phyloP scores from a whole-genome alignment of 2,329 filamentous ascomycete genomes.

The Thermothelomyces thermophilus region DNA sequence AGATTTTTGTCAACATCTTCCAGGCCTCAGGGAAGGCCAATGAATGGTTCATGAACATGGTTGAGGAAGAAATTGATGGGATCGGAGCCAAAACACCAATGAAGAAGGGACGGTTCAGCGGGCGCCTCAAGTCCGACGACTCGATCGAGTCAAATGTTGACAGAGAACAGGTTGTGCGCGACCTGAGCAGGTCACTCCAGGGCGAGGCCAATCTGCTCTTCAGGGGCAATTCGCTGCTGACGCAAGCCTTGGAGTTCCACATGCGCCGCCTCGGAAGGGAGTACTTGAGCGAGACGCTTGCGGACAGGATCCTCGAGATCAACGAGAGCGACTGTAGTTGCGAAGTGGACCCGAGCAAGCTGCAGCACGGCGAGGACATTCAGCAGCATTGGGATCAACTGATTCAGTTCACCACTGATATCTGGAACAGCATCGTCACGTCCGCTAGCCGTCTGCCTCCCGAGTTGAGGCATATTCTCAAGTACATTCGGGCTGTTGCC shows the following conservation, averaged over 20 bases:
- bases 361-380: slow-evolving; percentile 61
- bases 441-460: slow-evolving; percentile 71
- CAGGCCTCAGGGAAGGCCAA: slow-evolving; percentile 79
- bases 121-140: slow-evolving; percentile 64
- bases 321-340: slow-evolving; percentile 87
- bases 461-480: slow-evolving; percentile 77
- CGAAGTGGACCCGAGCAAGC: slow-evolving; percentile 85
- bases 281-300: slow-evolving; percentile 80
- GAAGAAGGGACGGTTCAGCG: slow-evolving; percentile 66
- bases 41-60: slow-evolving; percentile 87
- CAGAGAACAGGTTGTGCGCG: slow-evolving; percentile 64
- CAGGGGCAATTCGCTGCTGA: slow-evolving; percentile 87
- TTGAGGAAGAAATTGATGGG: slow-evolving; percentile 96
- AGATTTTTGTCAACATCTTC: slow-evolving; percentile 87
- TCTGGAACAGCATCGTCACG: slow-evolving; percentile 76
- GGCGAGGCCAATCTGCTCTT: slow-evolving; percentile 93
- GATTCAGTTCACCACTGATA: slow-evolving; percentile 66
- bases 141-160: slow-evolving; percentile 57
- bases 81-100: slow-evolving; percentile 73
- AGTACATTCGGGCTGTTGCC: slow-evolving; percentile 85
- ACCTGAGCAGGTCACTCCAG: slow-evolving; percentile 71
- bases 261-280: slow-evolving; percentile 93
- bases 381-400: slow-evolving; percentile 77
- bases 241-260: slow-evolving; percentile 87
- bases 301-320: slow-evolving; percentile 81